A percentile compares a stretch with the other conserved stretches of the same genome.
Conservation (phyloP, 805 yeast species). For the Ogataea philodendri region DNA sequence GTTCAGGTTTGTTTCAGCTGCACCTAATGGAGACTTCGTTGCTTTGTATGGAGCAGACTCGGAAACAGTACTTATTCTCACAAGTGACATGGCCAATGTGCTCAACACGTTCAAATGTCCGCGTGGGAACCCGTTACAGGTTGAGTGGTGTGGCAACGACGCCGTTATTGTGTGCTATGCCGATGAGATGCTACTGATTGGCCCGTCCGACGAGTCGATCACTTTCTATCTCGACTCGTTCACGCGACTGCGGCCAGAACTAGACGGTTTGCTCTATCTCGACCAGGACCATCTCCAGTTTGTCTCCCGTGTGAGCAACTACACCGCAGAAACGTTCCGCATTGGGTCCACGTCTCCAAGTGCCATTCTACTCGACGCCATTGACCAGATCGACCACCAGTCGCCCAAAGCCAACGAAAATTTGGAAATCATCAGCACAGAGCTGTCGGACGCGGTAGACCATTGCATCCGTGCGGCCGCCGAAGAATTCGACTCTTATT, state of each 20-base stretch:
- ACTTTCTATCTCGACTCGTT: slow-evolving; percentile 51
- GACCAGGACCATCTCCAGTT: slow-evolving; percentile 57
- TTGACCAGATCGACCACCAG: slow-evolving; percentile 59
- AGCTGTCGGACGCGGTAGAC: slow-evolving; percentile 58
- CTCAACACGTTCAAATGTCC: slow-evolving; percentile 44
- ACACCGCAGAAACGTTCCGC: slow-evolving; percentile 61
- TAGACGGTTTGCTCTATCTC: slow-evolving; percentile 72
- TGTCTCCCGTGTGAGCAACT: slow-evolving; percentile 57
- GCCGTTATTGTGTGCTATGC: slow-evolving; percentile 60
- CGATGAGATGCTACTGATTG: slow-evolving; percentile 67
- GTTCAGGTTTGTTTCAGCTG: slow-evolving; percentile 17
- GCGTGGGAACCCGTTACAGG: slow-evolving; percentile 39
- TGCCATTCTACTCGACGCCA: slow-evolving; percentile 78
- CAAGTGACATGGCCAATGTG: slow-evolving; percentile 43
- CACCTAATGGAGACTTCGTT: slow-evolving; percentile 58
- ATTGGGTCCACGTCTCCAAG: slow-evolving; percentile 84
- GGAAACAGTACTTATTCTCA: slow-evolving; percentile 51
- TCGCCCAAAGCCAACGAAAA: slow-evolving; percentile 83
- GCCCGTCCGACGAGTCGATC: slow-evolving; percentile 61
- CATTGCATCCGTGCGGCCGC: slow-evolving; percentile 72
- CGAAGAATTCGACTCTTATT: slow-evolving; percentile 69
- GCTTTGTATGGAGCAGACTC: slow-evolving; percentile 44
- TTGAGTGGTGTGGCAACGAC: slow-evolving; percentile 86
- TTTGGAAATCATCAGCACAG: slow-evolving; percentile 50
- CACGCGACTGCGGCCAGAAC: slow-evolving; percentile 46